A percentile compares a stretch with the other conserved stretches of the same genome.
Evolutionary conservation across 2,329 filamentous ascomycete species (phyloP).

Genomic region (Beauveria scarabaeidicola): DNA sequence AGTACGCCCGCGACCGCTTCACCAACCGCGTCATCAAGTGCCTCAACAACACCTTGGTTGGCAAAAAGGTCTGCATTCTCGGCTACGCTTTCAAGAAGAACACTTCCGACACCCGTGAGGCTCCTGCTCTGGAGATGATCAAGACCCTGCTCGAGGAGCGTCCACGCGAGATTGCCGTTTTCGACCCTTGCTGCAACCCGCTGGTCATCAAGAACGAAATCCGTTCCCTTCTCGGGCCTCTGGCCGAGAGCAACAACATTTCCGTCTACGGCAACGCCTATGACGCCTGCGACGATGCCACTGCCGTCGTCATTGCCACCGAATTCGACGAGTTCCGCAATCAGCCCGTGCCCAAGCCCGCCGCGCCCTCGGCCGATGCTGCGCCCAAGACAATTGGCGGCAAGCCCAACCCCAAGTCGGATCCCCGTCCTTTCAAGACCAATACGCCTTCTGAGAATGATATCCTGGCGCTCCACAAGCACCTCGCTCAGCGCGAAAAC

Average conservation of each 20-base stretch:
- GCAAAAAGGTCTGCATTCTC: slow-evolving; percentile 64
- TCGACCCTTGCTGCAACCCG: slow-evolving; percentile 55
- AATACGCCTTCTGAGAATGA: slow-evolving; percentile 34
- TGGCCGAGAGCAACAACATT: slow-evolving; percentile 34
- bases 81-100: slow-evolving; percentile 77
- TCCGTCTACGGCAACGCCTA: slow-evolving; percentile 39
- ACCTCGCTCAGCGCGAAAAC: slow-evolving; percentile 28
- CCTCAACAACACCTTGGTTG: slow-evolving; percentile 58
- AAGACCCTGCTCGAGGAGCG: slow-evolving; percentile 56
- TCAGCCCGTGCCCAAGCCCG: slow-evolving; percentile 25
- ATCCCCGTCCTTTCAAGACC: slow-evolving; percentile 38
- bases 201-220: slow-evolving; percentile 43
- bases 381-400: slow-evolving; percentile 20
- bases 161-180: slow-evolving; percentile 56
- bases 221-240: slow-evolving; percentile 31
- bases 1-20: slow-evolving; percentile 64
- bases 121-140: slow-evolving; percentile 60
- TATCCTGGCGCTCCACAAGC: slow-evolving; percentile 39
- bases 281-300: slow-evolving; percentile 39
- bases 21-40: slow-evolving; percentile 55
- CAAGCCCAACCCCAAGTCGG: slow-evolving; percentile 32
- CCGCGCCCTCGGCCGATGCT: slow-evolving; percentile 7
- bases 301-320: slow-evolving; percentile 46
- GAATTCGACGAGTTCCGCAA: slow-evolving; percentile 49
- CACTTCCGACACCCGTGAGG: slow-evolving; percentile 66